These are phyloP conservation scores for Alternaria gansuensis DNA, from an alignment of 2,329 filamentous ascomycete species.

Conservation along the genomic window DNA sequence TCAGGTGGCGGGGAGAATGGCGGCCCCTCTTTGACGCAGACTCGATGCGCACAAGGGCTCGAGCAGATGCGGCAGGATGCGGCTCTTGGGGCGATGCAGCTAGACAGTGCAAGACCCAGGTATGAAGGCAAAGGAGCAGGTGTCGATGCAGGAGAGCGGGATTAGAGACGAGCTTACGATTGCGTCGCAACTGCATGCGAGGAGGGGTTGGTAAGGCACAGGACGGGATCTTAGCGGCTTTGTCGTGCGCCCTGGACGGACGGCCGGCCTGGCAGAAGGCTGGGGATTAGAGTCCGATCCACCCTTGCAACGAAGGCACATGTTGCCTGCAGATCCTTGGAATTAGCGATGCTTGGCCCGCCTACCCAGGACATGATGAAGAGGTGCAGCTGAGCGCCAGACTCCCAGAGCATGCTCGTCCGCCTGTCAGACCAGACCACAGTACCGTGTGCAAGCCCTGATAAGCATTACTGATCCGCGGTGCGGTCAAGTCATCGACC, in stretches of 20 bases:
- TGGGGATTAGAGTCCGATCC: slow-evolving; percentile 44
- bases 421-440: slow-evolving; percentile 32
- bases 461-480: slow-evolving; percentile 17
- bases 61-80: slow-evolving; percentile 40
- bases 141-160: slow-evolving; percentile 36
- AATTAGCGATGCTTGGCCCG: slow-evolving; percentile 22
- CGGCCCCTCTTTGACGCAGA: slow-evolving; percentile 35
- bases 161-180: slow-evolving; percentile 38
- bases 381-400: slow-evolving; percentile 20
- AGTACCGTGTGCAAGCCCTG: slow-evolving; percentile 12
- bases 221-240: slow-evolving; percentile 39
- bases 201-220: slow-evolving; percentile 39
- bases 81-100: slow-evolving; percentile 33
- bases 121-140: slow-evolving; percentile 30
- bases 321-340: slow-evolving; percentile 31
- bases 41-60: slow-evolving; percentile 42
- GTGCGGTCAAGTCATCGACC: slow-evolving; percentile 18
- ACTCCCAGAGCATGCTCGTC: slow-evolving; percentile 2
- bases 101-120: slow-evolving; percentile 35
- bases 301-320: slow-evolving; percentile 30
- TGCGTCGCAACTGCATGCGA: slow-evolving; percentile 45
- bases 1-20: slow-evolving; percentile 35
- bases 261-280: slow-evolving; percentile 37
- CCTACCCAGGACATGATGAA: slow-evolving; percentile 16
- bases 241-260: slow-evolving; percentile 37